Evolutionary conservation across 1,284 basidiomycete species (phyloP).

Genomic region (Tetrapyrgos nigripes): DNA sequence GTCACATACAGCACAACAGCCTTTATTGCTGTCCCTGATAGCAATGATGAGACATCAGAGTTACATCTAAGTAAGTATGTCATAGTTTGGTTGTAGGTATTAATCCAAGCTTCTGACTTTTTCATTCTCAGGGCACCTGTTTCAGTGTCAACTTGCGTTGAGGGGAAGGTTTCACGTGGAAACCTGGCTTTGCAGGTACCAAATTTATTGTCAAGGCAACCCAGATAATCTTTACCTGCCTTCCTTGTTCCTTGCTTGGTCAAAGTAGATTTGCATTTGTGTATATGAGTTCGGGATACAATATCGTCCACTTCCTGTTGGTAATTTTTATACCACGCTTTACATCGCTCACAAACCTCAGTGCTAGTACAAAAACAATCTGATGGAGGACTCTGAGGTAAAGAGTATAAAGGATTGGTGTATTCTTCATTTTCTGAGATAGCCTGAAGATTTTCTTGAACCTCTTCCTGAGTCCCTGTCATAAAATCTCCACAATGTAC

Average conservation of each 20-base stretch:
- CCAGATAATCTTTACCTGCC: conserved; percentile 6
- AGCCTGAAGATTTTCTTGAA: not conserved
- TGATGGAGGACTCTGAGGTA: conserved; percentile 17
- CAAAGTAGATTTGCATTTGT: conserved; percentile 13
- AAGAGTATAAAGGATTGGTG: conserved; percentile 7
- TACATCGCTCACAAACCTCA: not conserved
- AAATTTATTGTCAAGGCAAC: conserved; percentile 21
- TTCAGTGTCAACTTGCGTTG: conserved; percentile 27
- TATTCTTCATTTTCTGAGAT: not conserved
- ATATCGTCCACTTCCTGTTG: conserved; percentile 20
- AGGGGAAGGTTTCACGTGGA: conserved; percentile 23
- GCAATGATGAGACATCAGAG: conserved; percentile 39
- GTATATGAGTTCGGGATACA: conserved; percentile 18
- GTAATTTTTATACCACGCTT: conserved; percentile 6
- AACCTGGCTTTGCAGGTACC: conserved; percentile 32
- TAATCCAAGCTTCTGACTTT: conserved; percentile 39
- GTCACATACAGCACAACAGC: conserved; percentile 43
- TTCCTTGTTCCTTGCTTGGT: not conserved
- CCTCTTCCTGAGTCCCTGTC: conserved; percentile 8
- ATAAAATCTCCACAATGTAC: conserved; percentile 17
- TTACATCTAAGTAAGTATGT: conserved; percentile 42
- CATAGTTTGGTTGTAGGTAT: conserved; percentile 33
- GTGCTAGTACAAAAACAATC: too few relatives aligned
- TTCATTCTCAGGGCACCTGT: conserved; percentile 36
- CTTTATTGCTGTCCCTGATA: conserved; percentile 42